Conservation (phyloP, 1,284 basidiomycete genomes). For the Ceratorhiza oryzae-sativae region DNA sequence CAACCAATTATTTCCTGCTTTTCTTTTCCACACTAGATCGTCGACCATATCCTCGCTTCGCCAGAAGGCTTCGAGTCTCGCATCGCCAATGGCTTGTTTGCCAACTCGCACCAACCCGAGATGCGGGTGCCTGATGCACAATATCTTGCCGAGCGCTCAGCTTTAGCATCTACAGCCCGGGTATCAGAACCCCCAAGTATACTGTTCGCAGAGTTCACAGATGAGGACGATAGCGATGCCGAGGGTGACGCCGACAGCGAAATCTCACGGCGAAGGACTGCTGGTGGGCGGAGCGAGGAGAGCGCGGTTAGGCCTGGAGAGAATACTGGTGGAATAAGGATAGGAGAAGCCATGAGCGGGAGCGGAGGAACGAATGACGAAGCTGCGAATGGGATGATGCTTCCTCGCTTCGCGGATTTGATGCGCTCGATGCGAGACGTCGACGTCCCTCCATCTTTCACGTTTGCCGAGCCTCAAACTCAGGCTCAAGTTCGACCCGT, state of each 20-base stretch:
- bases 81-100: constrained; percentile 40
- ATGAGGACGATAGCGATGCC: constrained; percentile 31
- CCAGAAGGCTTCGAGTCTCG: constrained; percentile 40
- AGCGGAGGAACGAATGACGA: background rate
- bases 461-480: background rate
- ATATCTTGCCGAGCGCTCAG: constrained; percentile 7
- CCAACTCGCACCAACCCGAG: background rate
- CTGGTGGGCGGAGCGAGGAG: background rate
- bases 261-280: background rate
- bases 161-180: background rate
- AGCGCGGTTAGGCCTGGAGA: background rate
- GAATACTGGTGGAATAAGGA: background rate
- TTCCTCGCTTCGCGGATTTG: constrained; percentile 27
- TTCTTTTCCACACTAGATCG: constrained; percentile 35
- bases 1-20: background rate
- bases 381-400: background rate
- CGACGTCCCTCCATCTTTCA: constrained; percentile 10
- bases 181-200: constrained; percentile 9
- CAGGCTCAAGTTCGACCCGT: background rate
- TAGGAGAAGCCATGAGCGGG: background rate
- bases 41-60: constrained; percentile 37
- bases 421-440: constrained; percentile 33
- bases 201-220: constrained; percentile 33
- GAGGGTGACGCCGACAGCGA: constrained; percentile 23
- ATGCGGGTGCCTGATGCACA: constrained; percentile 22